Evolutionary conservation across 352 stramenopile genomes (phyloP), one percentile per base, ranked within the genome.

Genomic region (Phytophthora tubulina): DNA sequence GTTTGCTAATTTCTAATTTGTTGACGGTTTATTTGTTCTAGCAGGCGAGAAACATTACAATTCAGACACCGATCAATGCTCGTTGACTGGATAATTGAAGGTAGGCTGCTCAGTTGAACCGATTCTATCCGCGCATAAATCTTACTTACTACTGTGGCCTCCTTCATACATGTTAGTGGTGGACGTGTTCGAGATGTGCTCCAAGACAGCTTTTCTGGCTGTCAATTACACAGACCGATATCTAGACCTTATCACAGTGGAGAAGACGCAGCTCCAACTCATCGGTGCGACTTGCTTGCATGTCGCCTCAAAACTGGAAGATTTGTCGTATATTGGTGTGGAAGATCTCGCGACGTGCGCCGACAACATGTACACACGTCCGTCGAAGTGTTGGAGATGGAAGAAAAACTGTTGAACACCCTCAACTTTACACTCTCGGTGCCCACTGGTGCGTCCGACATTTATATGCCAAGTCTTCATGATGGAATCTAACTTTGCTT

Each of bases 41-140:
- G 88, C 63, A 84, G 84, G 1, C 85, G 95, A 63, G 94, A 94
- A 49, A 93, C 84, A 3, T 67, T 97, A 15, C 80, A 86, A 63
- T 89, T 90, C 6, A 79, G 89, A 0, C 90, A 97, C 50, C 88
- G 92, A 27, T 95, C 87, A 9, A 97, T 97, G 92, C 87, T 97
- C 30, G 92, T 97, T 4, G 92, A 97, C 73, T 97, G 92, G 92
- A 76, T 97, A 15, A 95, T 97, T 60, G 92, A 97, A 92, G 88
- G 88, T 95, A 71, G 35, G 53, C 21, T 66, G 9, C 9, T 2
- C 27, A 36, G 33, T 69, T 8, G 7, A 17, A 45, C 9, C 48
- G 35, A 46, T 41, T 42, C 21, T 9, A 10, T 72, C 5, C 39
- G 32, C 8, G 50, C 5, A 50, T 50, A 8, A n/a, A 32, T 50